Base-by-base conservation (phyloP, 768 basidiomycete genomes). In the Lactarius deliciosus region DNA sequence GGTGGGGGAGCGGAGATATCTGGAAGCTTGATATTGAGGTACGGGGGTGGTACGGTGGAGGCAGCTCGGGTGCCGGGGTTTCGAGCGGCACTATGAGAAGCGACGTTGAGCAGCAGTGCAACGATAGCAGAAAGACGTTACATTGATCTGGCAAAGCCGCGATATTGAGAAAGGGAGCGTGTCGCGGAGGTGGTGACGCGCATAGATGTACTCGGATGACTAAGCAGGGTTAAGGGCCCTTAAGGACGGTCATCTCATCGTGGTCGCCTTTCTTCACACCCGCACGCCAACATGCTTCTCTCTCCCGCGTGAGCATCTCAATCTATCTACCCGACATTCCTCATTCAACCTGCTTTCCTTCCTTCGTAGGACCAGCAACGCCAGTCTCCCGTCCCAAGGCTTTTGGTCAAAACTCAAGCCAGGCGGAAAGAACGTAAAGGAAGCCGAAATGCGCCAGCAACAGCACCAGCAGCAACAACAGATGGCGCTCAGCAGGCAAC, bases 401-500 rank as follows among this genome's bases (percentile, higher is more conserved):
- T 83, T 83, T 72, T 83, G 82, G 82, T 84, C 83, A 68, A 90
- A 86, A 75, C 84, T 91, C 79, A 89, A 87, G 77, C 81, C 85
- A 32, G 67, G 70, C 56, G 72, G 70, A 30, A 71, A 68, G 64
- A 71, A 70, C 55, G 69, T 72, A 76, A 90, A 89, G 79, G 87
- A 90, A 64, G 77, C 76, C 71, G 86, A 88, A n/a, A 77, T 83
- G 69, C 81, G 83, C 71, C 80, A 83, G 57, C 79, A 77, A 62
- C 81, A 82, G 34, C 79, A 83, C 53, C 78, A 76, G 64, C 80
- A 81, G 25, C 79, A 81, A 25, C 68, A 70, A 1, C 83, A 83
- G 25, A 89, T 90, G 86, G 84, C 89, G 3, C 81, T 92, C 71
- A 81, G 87, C 30, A 79, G 90, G 63, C 88, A 89, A 71, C 85